phyloP scores from a whole-genome alignment of 2,329 filamentous ascomycete species.

The Neofusicoccum umdonicola region DNA sequence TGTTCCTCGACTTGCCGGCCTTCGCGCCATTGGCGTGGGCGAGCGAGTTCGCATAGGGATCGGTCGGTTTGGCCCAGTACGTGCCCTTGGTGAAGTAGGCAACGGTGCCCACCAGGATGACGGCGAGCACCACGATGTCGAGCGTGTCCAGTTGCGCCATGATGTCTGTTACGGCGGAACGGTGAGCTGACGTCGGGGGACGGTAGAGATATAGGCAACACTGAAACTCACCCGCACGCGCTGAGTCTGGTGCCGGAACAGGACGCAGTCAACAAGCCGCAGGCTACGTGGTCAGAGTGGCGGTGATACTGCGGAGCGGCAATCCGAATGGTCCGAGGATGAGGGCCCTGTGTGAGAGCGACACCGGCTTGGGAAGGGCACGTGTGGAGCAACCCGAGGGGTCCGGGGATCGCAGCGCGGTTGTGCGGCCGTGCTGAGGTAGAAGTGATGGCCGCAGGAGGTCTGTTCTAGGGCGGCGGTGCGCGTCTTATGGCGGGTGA shows the following conservation, averaged over 20 bases:
- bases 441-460: not conserved
- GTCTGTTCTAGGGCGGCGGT: not conserved
- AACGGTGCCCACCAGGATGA: constrained; percentile 79
- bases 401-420: constrained; percentile 5
- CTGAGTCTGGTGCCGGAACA: not conserved
- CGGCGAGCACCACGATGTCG: constrained; percentile 86
- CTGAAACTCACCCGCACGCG: constrained; percentile 6
- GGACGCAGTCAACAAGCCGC: not conserved
- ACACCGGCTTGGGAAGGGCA: constrained; percentile 12
- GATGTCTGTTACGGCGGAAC: constrained; percentile 49
- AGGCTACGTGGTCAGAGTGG: constrained; percentile 16
- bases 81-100: constrained; percentile 98
- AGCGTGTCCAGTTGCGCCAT: constrained; percentile 98
- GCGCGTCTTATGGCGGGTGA: not conserved
- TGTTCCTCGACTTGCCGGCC: constrained; percentile 82
- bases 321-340: constrained; percentile 1
- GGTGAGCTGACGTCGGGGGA: not conserved
- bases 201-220: constrained; percentile 7
- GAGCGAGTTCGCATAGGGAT: constrained; percentile 79
- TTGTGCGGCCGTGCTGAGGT: constrained; percentile 5
- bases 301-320: constrained; percentile 12
- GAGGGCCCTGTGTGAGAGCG: not conserved
- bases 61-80: constrained; percentile 84
- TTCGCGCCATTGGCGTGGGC: constrained; percentile 66
- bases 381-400: constrained; percentile 12